A percentile compares a stretch with the other conserved stretches of the same genome.
Conservation (phyloP, 495 filamentous ascomycete genomes). For the Ramalina peruviana region DNA sequence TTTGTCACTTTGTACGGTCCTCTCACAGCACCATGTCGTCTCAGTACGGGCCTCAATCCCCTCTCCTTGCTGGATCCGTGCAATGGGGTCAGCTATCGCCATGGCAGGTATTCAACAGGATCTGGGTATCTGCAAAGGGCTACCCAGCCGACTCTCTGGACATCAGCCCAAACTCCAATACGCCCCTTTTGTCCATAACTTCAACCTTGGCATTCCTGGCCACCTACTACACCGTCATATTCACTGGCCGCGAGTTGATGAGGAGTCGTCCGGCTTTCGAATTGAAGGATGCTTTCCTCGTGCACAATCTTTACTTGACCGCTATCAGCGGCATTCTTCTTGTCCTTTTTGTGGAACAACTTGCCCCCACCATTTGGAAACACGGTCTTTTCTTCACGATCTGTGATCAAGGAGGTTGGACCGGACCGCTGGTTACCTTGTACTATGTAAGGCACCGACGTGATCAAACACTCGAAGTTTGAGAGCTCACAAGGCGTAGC, state of each 20-base stretch:
- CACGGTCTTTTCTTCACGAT: slow-evolving; percentile 61
- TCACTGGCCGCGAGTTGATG: slow-evolving; percentile 64
- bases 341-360: slow-evolving; percentile 57
- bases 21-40: slow-evolving; percentile 2
- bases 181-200: slow-evolving; percentile 57
- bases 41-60: slow-evolving; percentile 2
- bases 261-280: slow-evolving; percentile 51
- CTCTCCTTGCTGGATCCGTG: slow-evolving; percentile 4
- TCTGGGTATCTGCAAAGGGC: slow-evolving; percentile 9
- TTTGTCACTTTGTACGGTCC: background rate
- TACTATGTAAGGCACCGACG: slow-evolving; percentile 48
- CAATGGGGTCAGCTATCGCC: slow-evolving; percentile 7
- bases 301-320: slow-evolving; percentile 73
- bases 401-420: slow-evolving; percentile 65
- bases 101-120: slow-evolving; percentile 7
- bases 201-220: slow-evolving; percentile 48
- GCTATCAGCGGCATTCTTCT: slow-evolving; percentile 53
- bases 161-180: slow-evolving; percentile 45
- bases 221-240: slow-evolving; percentile 35
- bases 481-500: slow-evolving; percentile 23
- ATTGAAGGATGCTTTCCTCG: slow-evolving; percentile 53
- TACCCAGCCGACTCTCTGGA: slow-evolving; percentile 57
- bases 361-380: slow-evolving; percentile 52
- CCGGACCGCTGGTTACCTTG: slow-evolving; percentile 55
- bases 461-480: background rate